Evolutionary conservation across 2,329 filamentous ascomycete genomes (phyloP).

Genomic region (Myriosclerotinia scirpicola): DNA sequence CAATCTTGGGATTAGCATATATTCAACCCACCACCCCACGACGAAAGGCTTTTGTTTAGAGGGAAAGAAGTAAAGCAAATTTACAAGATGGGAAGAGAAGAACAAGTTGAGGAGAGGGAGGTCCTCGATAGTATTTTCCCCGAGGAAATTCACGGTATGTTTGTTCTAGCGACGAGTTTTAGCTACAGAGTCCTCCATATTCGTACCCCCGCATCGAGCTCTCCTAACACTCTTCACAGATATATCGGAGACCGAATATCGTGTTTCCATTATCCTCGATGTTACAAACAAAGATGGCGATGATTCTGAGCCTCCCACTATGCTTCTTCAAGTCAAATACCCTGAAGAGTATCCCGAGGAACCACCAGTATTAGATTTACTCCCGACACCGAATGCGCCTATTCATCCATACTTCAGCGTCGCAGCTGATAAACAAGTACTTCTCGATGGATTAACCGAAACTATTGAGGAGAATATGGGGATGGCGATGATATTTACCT

Average conservation of each 20-base stretch:
- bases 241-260: conserved; percentile 85
- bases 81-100: conserved; percentile 67
- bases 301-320: conserved; percentile 62
- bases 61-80: conserved; percentile 14
- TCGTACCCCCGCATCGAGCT: conserved; percentile 1
- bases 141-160: conserved; percentile 86
- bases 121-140: conserved; percentile 98
- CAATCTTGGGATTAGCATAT: conserved; percentile 26
- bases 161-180: conserved; percentile 12
- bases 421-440: conserved; percentile 70
- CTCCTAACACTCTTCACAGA: conserved; percentile 52
- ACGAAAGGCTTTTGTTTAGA: conserved; percentile 14
- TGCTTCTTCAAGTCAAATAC: conserved; percentile 84
- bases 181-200: neutral
- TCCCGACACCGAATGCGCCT: conserved; percentile 66
- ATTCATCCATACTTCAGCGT: conserved; percentile 76
- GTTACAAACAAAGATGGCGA: conserved; percentile 65
- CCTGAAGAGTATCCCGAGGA: conserved; percentile 89
- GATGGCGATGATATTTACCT: conserved; percentile 96
- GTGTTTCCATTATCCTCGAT: conserved; percentile 83
- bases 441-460: conserved; percentile 69
- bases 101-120: conserved; percentile 93
- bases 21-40: conserved; percentile 16
- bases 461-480: conserved; percentile 90
- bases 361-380: conserved; percentile 78